Evolutionary conservation across 2,329 filamentous ascomycete genomes (phyloP).

Genomic region (Verticillium tricorpus): DNA sequence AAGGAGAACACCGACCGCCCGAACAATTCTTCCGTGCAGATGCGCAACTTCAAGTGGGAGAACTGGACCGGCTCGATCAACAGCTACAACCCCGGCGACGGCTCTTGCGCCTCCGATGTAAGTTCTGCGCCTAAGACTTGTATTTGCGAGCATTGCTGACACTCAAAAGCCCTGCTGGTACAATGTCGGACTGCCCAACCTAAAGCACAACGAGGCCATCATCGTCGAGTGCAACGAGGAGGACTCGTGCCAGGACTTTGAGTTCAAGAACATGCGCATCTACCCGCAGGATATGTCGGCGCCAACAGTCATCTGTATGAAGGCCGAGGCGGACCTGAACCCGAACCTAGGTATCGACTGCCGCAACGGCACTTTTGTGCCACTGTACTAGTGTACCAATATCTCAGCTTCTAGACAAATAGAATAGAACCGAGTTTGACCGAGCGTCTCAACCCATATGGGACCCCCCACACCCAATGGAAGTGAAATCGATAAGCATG

Average conservation of each 20-base stretch:
- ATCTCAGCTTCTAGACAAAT: neutral
- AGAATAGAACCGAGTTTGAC: neutral
- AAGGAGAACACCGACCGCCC: constrained; percentile 23
- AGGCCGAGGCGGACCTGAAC: constrained; percentile 26
- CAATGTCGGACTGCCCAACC: constrained; percentile 27
- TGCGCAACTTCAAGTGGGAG: constrained; percentile 36
- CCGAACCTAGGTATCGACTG: constrained; percentile 28
- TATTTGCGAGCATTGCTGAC: neutral
- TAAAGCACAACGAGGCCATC: constrained; percentile 34
- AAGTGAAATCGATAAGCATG: no score
- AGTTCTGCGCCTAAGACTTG: neutral
- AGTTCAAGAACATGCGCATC: constrained; percentile 24
- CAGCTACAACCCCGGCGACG: constrained; percentile 34
- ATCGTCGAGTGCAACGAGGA: constrained; percentile 36
- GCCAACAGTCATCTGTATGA: constrained; percentile 28
- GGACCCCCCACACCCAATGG: no score
- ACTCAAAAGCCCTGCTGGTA: constrained; percentile 35
- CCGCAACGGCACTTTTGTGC: constrained; percentile 22
- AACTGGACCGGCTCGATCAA: constrained; percentile 37
- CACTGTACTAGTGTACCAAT: neutral
- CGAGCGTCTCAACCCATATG: neutral
- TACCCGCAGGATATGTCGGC: constrained; percentile 21
- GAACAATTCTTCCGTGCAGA: constrained; percentile 33
- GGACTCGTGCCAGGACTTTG: constrained; percentile 30
- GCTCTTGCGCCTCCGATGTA: constrained; percentile 30